Percentiles rank a stretch among this genome's conserved stretches.
These are phyloP conservation scores for Phytopythium vexans DNA, from an alignment of 352 stramenopile species.

Conservation along the genomic window DNA sequence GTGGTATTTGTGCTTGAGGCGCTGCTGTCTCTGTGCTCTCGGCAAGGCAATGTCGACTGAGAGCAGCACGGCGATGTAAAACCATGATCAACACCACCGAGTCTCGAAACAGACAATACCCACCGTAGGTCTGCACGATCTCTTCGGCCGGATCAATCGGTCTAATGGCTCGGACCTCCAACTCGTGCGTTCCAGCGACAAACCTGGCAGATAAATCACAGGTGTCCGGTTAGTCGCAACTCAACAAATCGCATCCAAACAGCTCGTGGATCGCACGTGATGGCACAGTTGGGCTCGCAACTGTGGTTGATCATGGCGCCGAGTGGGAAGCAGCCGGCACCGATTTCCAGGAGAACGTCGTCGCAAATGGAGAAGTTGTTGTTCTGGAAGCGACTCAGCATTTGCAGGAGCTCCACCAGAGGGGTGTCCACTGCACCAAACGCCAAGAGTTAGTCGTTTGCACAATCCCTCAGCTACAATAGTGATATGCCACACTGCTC, in stretches of 20 bases:
- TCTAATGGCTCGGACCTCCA: slow-evolving; percentile 56
- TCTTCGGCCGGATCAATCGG: slow-evolving; percentile 45
- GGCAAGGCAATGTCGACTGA: slow-evolving; percentile 62
- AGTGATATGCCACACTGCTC: background rate
- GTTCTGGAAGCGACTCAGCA: slow-evolving; percentile 70
- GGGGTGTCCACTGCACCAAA: slow-evolving; percentile 4
- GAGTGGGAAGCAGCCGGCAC: slow-evolving; percentile 57
- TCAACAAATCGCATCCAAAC: background rate
- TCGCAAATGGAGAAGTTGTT: slow-evolving; percentile 84
- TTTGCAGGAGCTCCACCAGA: slow-evolving; percentile 41
- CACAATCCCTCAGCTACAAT: background rate
- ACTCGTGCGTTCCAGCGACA: slow-evolving; percentile 29
- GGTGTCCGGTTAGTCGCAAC: background rate
- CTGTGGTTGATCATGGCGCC: slow-evolving; percentile 80
- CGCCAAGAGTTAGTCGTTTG: slow-evolving; percentile 1
- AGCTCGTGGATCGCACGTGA: slow-evolving; percentile 38
- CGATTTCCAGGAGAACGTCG: slow-evolving; percentile 49
- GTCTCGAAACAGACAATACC: slow-evolving; percentile 1
- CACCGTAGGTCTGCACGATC: slow-evolving; percentile 68
- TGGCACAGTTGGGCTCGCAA: slow-evolving; percentile 59
- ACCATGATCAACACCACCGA: background rate
- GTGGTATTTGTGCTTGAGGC: slow-evolving; percentile 54
- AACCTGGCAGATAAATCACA: slow-evolving; percentile 21
- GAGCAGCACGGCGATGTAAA: slow-evolving; percentile 3
- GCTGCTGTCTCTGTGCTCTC: slow-evolving; percentile 35